Evolutionary conservation across 2,329 filamentous ascomycete genomes (phyloP).

Genomic region (Xylaria sp.): DNA sequence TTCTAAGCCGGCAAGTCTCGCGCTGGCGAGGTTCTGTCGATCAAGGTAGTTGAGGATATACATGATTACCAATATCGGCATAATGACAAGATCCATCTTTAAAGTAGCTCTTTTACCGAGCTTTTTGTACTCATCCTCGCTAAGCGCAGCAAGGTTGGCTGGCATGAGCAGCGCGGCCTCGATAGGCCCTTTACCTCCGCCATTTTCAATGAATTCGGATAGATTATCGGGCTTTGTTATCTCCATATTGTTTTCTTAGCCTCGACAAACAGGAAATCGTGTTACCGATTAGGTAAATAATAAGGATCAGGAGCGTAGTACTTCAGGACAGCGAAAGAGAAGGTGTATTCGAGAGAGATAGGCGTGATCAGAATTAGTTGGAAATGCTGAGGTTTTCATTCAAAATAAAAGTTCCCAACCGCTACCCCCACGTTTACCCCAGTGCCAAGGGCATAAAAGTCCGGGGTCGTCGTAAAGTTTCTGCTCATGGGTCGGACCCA

Average conservation of each 20-base stretch:
- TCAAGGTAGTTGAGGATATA: conserved; percentile 47
- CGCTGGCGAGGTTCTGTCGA: conserved; percentile 49
- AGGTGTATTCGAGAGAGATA: not conserved
- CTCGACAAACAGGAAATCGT: not conserved
- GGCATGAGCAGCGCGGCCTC: conserved; percentile 34
- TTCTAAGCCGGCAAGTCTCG: conserved; percentile 48
- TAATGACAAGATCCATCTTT: conserved; percentile 44
- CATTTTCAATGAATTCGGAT: conserved; percentile 29
- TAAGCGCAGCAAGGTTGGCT: conserved; percentile 37
- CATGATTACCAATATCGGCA: conserved; percentile 43
- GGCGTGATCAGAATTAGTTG: not conserved
- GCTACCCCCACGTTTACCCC: not conserved
- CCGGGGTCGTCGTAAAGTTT: not conserved
- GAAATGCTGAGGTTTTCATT: not conserved
- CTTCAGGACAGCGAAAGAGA: not conserved
- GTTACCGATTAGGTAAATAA: not conserved
- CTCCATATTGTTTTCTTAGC: conserved; percentile 17
- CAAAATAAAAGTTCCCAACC: not conserved
- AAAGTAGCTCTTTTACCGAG: conserved; percentile 41
- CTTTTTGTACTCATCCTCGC: conserved; percentile 33
- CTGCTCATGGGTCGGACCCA: conserved; percentile 2
- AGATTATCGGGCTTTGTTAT: conserved; percentile 21
- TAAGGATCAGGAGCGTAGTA: too few relatives aligned
- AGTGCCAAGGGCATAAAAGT: not conserved
- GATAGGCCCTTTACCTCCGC: conserved; percentile 1